A percentile compares a stretch with the other conserved stretches of the same genome.
These are phyloP conservation scores for Penicillium alfredii DNA, from an alignment of 495 filamentous ascomycete species.

Conservation along the genomic window DNA sequence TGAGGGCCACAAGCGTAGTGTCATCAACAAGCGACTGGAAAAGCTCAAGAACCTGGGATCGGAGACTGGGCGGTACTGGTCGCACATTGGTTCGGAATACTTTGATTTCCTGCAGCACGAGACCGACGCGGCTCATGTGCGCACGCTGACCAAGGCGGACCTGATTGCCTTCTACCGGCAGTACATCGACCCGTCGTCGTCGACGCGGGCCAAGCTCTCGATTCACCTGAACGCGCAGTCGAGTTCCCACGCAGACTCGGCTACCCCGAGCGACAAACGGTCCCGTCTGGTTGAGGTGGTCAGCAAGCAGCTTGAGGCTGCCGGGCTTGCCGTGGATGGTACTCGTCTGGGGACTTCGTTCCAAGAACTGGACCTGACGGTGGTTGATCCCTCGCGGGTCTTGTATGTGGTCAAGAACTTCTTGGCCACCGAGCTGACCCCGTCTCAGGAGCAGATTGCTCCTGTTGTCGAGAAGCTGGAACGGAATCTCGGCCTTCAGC, in stretches of 20 bases:
- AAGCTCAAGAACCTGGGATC: constrained; percentile 88
- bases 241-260: constrained; percentile 30
- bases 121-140: constrained; percentile 68
- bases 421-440: constrained; percentile 41
- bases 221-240: constrained; percentile 77
- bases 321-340: constrained; percentile 41
- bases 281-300: constrained; percentile 45
- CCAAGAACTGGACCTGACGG: constrained; percentile 40
- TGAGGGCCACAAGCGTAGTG: constrained; percentile 80
- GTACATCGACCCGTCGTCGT: constrained; percentile 70
- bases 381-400: constrained; percentile 39
- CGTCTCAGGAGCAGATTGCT: constrained; percentile 38
- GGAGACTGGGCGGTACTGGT: constrained; percentile 79
- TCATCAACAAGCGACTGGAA: constrained; percentile 84
- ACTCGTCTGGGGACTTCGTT: constrained; percentile 41
- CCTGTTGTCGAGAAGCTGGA: constrained; percentile 42
- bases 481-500: constrained; percentile 31
- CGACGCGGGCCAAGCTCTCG: constrained; percentile 68
- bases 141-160: constrained; percentile 67
- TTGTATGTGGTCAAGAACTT: constrained; percentile 42
- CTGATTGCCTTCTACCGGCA: constrained; percentile 72
- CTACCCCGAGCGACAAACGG: constrained; percentile 46
- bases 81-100: constrained; percentile 74
- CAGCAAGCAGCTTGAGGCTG: constrained; percentile 45
- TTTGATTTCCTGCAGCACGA: constrained; percentile 84